phyloP scores from a whole-genome alignment of 768 basidiomycete genomes.

The Guyanaporus albipodus region DNA sequence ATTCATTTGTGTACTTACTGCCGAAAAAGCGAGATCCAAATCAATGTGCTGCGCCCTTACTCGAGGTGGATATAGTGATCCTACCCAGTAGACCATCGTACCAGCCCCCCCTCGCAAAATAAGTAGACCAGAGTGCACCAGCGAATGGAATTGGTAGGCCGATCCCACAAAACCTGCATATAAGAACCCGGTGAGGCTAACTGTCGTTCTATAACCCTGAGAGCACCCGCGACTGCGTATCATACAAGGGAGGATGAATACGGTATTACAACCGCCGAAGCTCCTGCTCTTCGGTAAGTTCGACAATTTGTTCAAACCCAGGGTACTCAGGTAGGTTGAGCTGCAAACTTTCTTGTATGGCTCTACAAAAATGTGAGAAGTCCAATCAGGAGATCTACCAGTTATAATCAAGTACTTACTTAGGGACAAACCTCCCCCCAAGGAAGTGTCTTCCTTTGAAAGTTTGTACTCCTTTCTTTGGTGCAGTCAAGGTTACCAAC shows the following conservation, averaged over 20 bases:
- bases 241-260: too few relatives aligned
- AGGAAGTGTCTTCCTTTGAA: conserved; percentile 88
- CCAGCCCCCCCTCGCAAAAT: too few relatives aligned
- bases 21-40: neutral
- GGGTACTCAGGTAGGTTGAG: conserved; percentile 83
- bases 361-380: conserved; percentile 38
- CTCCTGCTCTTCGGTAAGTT: conserved; percentile 40
- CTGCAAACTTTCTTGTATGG: conserved; percentile 65
- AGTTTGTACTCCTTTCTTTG: conserved; percentile 77
- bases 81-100: too few relatives aligned
- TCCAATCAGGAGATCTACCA: neutral
- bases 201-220: too few relatives aligned
- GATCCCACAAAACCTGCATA: too few relatives aligned
- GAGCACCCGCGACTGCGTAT: too few relatives aligned
- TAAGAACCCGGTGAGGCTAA: too few relatives aligned
- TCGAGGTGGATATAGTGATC: too few relatives aligned
- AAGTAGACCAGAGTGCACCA: too few relatives aligned
- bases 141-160: too few relatives aligned
- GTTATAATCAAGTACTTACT: conserved; percentile 44
- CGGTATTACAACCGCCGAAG: conserved; percentile 7
- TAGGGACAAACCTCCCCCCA: conserved; percentile 90
- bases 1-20: neutral
- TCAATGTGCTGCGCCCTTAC: neutral
- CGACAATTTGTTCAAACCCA: conserved; percentile 79
- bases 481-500: conserved; percentile 88